Evolutionary conservation across 2,329 filamentous ascomycete species (phyloP).

Genomic region (Aspergillus hortae): DNA sequence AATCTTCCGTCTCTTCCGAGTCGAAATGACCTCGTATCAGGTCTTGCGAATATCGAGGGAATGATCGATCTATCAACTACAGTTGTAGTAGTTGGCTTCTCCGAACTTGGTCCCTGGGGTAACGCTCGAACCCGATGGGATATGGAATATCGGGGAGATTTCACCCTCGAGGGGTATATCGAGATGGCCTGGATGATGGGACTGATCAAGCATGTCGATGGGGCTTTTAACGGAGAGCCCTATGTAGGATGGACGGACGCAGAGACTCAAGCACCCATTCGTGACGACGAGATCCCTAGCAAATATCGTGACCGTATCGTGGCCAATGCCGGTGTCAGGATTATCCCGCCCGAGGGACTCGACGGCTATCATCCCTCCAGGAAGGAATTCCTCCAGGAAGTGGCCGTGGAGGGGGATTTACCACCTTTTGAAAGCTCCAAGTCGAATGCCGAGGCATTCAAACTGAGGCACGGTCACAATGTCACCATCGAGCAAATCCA

Average conservation of each 20-base stretch:
- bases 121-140: conserved; percentile 98
- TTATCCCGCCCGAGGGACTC: conserved; percentile 84
- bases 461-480: conserved; percentile 33
- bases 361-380: conserved; percentile 14
- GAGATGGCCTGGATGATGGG: conserved; percentile 99
- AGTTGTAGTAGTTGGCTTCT: conserved; percentile 40
- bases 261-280: conserved; percentile 8
- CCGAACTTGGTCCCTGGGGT: conserved; percentile 70
- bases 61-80: conserved; percentile 39
- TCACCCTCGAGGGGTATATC: conserved; percentile 94
- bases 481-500: conserved; percentile 56
- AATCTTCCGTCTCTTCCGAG: conserved; percentile 6
- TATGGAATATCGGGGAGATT: conserved; percentile 95
- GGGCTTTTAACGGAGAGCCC: conserved; percentile 85
- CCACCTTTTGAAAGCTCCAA: conserved; percentile 15
- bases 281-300: conserved; percentile 11
- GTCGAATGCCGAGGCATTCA: conserved; percentile 15
- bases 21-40: conserved; percentile 1
- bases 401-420: conserved; percentile 67
- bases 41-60: conserved; percentile 18
- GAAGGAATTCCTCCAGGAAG: conserved; percentile 92
- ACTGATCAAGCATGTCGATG: conserved; percentile 97
- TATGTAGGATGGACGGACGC: conserved; percentile 72
- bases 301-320: conserved; percentile 54
- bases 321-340: conserved; percentile 87